These are phyloP conservation scores for Beauveria pseudobassiana DNA, from an alignment of 2,329 filamentous ascomycete genomes.

Conservation along the genomic window DNA sequence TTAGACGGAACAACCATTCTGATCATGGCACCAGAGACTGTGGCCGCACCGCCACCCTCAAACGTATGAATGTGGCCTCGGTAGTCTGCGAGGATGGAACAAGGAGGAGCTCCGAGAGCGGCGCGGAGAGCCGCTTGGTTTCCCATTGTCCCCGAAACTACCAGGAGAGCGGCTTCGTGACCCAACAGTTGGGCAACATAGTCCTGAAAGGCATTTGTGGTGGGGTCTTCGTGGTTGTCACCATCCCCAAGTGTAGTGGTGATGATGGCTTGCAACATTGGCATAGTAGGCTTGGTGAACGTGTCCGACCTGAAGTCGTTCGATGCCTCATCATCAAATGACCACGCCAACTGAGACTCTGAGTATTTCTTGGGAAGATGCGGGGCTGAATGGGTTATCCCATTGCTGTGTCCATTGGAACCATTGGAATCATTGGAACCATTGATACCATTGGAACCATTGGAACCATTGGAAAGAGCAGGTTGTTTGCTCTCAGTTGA, in stretches of 20 bases:
- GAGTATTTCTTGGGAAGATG: too few species aligned
- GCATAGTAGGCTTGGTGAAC: slow-evolving; percentile 9
- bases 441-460: too few species aligned
- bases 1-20: slow-evolving; percentile 60
- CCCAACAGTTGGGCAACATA: slow-evolving; percentile 61
- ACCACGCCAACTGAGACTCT: background rate
- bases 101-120: slow-evolving; percentile 64
- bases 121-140: slow-evolving; percentile 73
- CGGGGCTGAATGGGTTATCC: too few species aligned
- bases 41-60: slow-evolving; percentile 56
- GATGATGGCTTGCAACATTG: slow-evolving; percentile 11
- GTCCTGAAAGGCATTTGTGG: slow-evolving; percentile 47
- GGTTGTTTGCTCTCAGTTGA: too few species aligned
- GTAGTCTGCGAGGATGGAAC: slow-evolving; percentile 66
- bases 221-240: slow-evolving; percentile 5
- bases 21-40: slow-evolving; percentile 60
- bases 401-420: too few species aligned
- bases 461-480: too few species aligned
- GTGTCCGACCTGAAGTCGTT: slow-evolving; percentile 9
- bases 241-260: slow-evolving; percentile 9
- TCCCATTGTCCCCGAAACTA: slow-evolving; percentile 80
- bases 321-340: background rate
- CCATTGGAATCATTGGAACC: too few species aligned
- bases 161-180: slow-evolving; percentile 64
- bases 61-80: slow-evolving; percentile 66